Evolutionary conservation across 2,329 filamentous ascomycete species (phyloP).

Genomic region (Neonectria coccinea): DNA sequence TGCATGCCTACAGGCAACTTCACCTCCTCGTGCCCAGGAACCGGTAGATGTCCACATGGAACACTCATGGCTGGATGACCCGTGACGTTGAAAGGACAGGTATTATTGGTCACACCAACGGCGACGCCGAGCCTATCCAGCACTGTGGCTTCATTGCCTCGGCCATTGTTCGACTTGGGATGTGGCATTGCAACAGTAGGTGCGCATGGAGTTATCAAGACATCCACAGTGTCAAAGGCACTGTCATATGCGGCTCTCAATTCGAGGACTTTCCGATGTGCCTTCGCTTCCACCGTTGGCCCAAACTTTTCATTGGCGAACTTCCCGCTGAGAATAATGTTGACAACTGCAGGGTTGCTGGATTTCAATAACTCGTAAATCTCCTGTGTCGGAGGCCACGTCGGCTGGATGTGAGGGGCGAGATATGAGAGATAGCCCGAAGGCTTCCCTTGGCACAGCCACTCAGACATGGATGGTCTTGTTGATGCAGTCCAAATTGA

Average conservation of each 20-base stretch:
- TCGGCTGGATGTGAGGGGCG: constrained; percentile 48
- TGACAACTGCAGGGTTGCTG: constrained; percentile 59
- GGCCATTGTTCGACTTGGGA: constrained; percentile 44
- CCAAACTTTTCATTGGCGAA: constrained; percentile 45
- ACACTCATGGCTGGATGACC: constrained; percentile 62
- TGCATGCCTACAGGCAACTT: constrained; percentile 49
- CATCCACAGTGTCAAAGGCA: constrained; percentile 58
- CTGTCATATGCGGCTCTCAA: constrained; percentile 57
- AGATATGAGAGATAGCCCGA: constrained; percentile 50
- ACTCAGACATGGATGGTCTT: constrained; percentile 49
- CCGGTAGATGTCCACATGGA: constrained; percentile 50
- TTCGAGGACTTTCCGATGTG: constrained; percentile 57
- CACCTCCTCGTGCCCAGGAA: constrained; percentile 26
- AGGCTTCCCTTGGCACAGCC: constrained; percentile 47
- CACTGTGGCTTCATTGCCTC: constrained; percentile 30
- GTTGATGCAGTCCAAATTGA: constrained; percentile 49
- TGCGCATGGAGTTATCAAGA: constrained; percentile 62
- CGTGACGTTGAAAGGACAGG: constrained; percentile 62
- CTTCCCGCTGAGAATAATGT: constrained; percentile 58
- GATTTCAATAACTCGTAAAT: constrained; percentile 56
- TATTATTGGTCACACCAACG: constrained; percentile 59
- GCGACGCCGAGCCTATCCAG: constrained; percentile 57
- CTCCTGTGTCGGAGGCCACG: constrained; percentile 55
- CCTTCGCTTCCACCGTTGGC: constrained; percentile 55
- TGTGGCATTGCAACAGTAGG: constrained; percentile 57